Conservation (phyloP, 495 filamentous ascomycete species). For the Parathielavia hyrcaniae region DNA sequence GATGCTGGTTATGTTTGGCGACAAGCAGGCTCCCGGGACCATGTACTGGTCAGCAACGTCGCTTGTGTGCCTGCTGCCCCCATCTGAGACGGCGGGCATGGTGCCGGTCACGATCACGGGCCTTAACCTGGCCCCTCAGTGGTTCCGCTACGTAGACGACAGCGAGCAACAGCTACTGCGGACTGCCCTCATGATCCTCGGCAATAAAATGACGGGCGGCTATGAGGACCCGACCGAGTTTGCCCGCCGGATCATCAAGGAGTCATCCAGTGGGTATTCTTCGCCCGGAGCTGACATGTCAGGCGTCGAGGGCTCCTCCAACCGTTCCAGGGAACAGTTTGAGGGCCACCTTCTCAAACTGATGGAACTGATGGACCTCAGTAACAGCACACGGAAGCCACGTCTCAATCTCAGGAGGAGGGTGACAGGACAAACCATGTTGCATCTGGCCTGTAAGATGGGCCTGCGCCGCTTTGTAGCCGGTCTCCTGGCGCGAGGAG, state of each 20-base stretch:
- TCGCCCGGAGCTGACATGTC: conserved; percentile 19
- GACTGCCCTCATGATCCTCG: conserved; percentile 51
- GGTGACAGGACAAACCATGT: conserved; percentile 67
- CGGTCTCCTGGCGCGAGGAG: conserved; percentile 74
- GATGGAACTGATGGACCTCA: conserved; percentile 71
- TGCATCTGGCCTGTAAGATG: conserved; percentile 72
- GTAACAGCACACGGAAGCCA: conserved; percentile 61
- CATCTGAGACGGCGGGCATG: conserved; percentile 58
- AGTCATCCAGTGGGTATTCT: conserved; percentile 19
- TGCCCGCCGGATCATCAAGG: conserved; percentile 48
- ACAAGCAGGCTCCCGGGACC: conserved; percentile 67
- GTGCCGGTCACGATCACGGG: conserved; percentile 69
- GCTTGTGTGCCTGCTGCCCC: conserved; percentile 78
- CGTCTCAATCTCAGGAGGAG: conserved; percentile 52
- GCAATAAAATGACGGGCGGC: conserved; percentile 50
- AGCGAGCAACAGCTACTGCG: conserved; percentile 66
- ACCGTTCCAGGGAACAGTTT: conserved; percentile 29
- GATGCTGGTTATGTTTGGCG: conserved; percentile 82
- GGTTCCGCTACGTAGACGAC: conserved; percentile 76
- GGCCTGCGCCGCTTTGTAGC: conserved; percentile 72
- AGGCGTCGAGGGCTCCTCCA: conserved; percentile 11
- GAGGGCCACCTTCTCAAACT: conserved; percentile 66
- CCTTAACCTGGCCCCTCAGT: conserved; percentile 39
- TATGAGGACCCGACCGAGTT: conserved; percentile 47
- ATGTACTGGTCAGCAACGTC: conserved; percentile 77